Percentiles rank a stretch among this genome's conserved stretches.
These are phyloP conservation scores for Tolypocladium cylindrosporum DNA, from an alignment of 2,329 filamentous ascomycete species.

Conservation along the genomic window DNA sequence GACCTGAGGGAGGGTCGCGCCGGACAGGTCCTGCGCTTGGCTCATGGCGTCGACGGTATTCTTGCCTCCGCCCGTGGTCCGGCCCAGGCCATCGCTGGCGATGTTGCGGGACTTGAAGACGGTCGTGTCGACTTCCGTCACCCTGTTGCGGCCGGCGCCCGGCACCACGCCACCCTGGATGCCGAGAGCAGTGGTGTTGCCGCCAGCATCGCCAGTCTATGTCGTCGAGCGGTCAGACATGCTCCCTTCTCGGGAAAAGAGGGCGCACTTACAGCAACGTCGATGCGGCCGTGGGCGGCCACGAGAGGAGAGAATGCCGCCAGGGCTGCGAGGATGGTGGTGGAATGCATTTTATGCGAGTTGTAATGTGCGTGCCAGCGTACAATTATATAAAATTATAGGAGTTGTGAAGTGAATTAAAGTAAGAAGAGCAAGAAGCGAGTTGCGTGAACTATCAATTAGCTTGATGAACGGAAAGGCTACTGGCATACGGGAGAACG, in stretches of 20 bases:
- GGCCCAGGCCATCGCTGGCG: conserved; percentile 26
- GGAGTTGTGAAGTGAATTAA: neutral
- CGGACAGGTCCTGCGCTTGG: conserved; percentile 23
- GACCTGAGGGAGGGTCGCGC: conserved; percentile 28
- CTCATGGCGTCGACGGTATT: conserved; percentile 23
- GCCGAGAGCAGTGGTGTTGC: conserved; percentile 27
- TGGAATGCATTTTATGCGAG: neutral
- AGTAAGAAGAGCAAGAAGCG: neutral
- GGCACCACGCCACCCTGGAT: conserved; percentile 29
- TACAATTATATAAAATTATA: neutral
- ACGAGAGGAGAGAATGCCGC: conserved; percentile 7
- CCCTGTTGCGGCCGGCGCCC: conserved; percentile 25
- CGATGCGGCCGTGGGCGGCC: conserved; percentile 18
- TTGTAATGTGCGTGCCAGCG: neutral
- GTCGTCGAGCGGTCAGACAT: neutral
- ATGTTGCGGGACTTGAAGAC: conserved; percentile 27
- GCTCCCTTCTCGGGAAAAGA: neutral
- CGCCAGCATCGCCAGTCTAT: conserved; percentile 21
- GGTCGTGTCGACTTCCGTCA: conserved; percentile 34
- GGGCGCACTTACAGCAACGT: conserved; percentile 5
- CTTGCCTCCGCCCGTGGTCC: conserved; percentile 22
- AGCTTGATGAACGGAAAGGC: neutral
- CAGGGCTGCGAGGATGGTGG: neutral
- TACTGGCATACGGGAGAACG: neutral
- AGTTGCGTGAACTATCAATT: neutral